Base-by-base conservation (phyloP, 768 basidiomycete genomes). In the Boletus reticuloceps region DNA sequence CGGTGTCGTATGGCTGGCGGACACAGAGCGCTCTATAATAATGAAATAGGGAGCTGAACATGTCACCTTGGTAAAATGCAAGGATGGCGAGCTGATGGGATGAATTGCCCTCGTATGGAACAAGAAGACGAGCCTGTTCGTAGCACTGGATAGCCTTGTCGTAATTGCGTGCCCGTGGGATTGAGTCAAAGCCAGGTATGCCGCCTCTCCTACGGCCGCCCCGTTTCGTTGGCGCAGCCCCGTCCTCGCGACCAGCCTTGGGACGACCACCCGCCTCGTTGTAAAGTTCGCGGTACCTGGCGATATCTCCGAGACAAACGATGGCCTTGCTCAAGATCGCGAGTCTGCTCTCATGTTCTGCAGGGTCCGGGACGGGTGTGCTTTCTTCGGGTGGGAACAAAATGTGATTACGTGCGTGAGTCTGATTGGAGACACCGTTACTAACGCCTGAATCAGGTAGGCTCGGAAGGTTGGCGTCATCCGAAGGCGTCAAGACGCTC, bases 31-130 rank as follows among this genome's bases (percentile, higher is more conserved):
- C 91, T 31, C 94, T 87, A 67, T 94, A 94, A 70, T 98, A 96
- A 71, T 94, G 88, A 49, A 89, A 80, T 10, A 92, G 75, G 31
- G 91, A 86, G 32, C 77, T 73, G 64, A 96, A 94, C n/a, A 81
- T 77, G 71, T 98, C 93, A 58, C 82, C 80, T 62, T 88, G 79
- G 69, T 97, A 95, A 6, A 88, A 85, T 3, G 93, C 82, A 32
- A 98, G 81, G 56, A 98, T 95, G 5, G 96, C 97, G 19, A 98
- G 84, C 70, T 98, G 97, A 69, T 98, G 96, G 19, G 89, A 96
- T 1, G 97, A 83, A 65, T 98, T 95, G 60, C 96, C 97, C 60
- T 96, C 91, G 52, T 88, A 79, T 0, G 97, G 96, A 7, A 90
- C 75, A 10, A 99, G 78, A 31, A 86, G 66, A 39, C 88, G 80